A percentile compares a stretch with the other conserved stretches of the same genome.
Evolutionary conservation across 2,329 filamentous ascomycete genomes (phyloP).

Genomic region (Sporothrix pallida): DNA sequence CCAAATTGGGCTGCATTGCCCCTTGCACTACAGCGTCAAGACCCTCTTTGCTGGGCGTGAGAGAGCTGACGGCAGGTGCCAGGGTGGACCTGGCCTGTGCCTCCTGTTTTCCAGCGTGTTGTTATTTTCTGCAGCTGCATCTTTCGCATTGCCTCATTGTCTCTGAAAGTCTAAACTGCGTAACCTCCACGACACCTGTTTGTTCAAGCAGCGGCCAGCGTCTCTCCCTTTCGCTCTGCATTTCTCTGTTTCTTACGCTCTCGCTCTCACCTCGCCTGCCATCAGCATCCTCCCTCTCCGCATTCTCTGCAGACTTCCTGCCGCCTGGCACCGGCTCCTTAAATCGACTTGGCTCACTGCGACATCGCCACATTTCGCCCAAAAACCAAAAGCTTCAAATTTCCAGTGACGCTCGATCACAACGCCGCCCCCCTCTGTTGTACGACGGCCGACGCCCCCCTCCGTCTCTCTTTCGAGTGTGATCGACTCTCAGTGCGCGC

Average conservation of each 20-base stretch:
- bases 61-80: slow-evolving; percentile 23
- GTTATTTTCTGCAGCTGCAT: slow-evolving; percentile 28
- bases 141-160: slow-evolving; percentile 11
- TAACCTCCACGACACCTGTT: slow-evolving; percentile 18
- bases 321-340: background rate
- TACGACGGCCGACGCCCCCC: background rate
- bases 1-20: slow-evolving; percentile 16
- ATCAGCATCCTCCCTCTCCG: background rate
- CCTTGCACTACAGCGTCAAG: background rate
- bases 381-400: slow-evolving; percentile 15
- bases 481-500: background rate
- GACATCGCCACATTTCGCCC: slow-evolving; percentile 10
- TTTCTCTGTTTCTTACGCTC: background rate
- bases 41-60: background rate
- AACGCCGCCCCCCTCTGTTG: background rate
- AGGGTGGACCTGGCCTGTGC: slow-evolving; percentile 23
- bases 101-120: slow-evolving; percentile 15
- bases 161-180: slow-evolving; percentile 7
- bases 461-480: background rate
- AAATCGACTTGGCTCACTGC: background rate
- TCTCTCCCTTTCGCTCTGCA: background rate
- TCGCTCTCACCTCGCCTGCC: background rate
- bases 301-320: background rate
- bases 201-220: slow-evolving; percentile 8
- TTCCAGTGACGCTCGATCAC: background rate